These are phyloP conservation scores for Alternaria incomplexa DNA, from an alignment of 2,329 filamentous ascomycete genomes.

Conservation along the genomic window DNA sequence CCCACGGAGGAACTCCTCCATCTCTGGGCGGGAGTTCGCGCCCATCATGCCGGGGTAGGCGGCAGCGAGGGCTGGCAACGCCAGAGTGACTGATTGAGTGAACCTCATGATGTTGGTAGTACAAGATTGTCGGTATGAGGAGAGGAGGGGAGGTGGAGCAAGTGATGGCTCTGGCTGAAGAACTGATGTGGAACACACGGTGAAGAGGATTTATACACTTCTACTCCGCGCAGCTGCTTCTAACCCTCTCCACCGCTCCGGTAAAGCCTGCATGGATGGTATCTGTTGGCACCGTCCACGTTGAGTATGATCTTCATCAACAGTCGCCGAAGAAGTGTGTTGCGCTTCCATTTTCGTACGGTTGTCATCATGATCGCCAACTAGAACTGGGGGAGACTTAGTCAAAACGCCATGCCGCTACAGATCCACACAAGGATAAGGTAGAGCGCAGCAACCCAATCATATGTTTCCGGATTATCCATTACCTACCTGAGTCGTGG, in stretches of 20 bases:
- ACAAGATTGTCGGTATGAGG: neutral
- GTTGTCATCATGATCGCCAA: neutral
- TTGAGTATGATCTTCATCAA: conserved; percentile 2
- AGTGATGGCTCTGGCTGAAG: neutral
- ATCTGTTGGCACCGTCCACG: neutral
- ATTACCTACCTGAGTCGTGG: neutral
- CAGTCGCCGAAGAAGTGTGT: neutral
- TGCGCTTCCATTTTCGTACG: neutral
- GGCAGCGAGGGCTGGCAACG: conserved; percentile 17
- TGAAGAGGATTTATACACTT: neutral
- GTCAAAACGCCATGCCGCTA: neutral
- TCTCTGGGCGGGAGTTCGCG: conserved; percentile 15
- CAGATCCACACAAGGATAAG: neutral
- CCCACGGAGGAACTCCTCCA: conserved; percentile 15
- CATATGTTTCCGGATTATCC: neutral
- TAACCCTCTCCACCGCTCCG: neutral
- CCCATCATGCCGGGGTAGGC: conserved; percentile 27
- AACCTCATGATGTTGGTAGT: conserved; percentile 17
- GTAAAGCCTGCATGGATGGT: neutral
- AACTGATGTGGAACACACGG: neutral
- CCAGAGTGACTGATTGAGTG: conserved; percentile 11
- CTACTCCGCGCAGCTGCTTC: neutral
- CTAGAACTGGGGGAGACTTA: neutral
- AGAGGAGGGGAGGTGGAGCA: neutral
- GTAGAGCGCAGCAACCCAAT: neutral